Evolutionary conservation across 495 filamentous ascomycete species (phyloP).

Genomic region (Neurospora intermedia): DNA sequence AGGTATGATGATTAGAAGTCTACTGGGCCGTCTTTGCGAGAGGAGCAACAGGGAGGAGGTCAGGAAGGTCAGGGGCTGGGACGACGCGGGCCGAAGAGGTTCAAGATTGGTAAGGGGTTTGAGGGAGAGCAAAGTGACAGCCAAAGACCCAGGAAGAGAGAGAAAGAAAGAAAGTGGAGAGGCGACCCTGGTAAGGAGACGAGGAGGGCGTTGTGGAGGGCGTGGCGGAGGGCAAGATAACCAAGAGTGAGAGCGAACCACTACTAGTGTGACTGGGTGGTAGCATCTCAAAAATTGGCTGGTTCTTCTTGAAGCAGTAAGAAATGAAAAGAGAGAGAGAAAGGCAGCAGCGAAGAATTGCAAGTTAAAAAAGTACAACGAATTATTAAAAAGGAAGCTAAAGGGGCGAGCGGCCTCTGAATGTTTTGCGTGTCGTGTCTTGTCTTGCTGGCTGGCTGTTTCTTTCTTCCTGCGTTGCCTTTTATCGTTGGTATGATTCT

Average conservation of each 20-base stretch:
- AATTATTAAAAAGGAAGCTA: background rate
- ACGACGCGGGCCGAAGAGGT: background rate
- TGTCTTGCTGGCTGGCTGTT: background rate
- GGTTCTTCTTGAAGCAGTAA: background rate
- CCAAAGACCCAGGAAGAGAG: background rate
- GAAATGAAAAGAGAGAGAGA: background rate
- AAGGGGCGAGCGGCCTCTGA: background rate
- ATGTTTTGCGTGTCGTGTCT: background rate
- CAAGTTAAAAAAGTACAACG: background rate
- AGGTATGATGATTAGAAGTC: constrained; percentile 27
- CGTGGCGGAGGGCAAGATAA: background rate
- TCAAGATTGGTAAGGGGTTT: background rate
- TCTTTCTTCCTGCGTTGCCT: background rate
- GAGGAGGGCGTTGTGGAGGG: background rate
- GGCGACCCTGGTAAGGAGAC: background rate
- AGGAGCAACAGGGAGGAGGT: background rate
- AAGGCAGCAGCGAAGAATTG: background rate
- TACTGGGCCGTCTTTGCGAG: background rate
- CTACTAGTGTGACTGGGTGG: background rate
- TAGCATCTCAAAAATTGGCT: background rate
- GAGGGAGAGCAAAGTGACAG: background rate
- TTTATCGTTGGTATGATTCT: background rate
- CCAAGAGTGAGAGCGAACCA: background rate
- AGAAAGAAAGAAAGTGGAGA: background rate
- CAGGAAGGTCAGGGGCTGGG: background rate